Evolutionary conservation across 371 early-diverging fungal species (phyloP), one percentile per base, ranked within the genome.

Genomic region (Rhizopus delemar): DNA sequence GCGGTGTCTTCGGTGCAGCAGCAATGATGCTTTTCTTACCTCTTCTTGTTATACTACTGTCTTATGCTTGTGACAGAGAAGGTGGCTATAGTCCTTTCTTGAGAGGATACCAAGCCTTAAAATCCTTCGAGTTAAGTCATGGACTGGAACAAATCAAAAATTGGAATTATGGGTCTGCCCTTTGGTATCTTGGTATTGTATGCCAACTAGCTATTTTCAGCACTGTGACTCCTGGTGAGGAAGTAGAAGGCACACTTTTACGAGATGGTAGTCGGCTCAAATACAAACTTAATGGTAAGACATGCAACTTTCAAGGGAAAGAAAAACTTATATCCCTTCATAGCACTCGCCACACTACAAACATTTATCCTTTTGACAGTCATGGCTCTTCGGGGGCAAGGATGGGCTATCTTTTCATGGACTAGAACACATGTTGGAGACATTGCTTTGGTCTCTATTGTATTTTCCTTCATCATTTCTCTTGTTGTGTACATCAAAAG

Each of bases 271-370:
- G 72, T 29, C 74, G 74, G 12, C 75, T 94, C 38, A 61, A 58
- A 38, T 95, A 95, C 74, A 86, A 84, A 56, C 74, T 90, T 53
- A 94, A 93, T 77, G 90, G 90, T 77, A 71, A 81, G 59, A 38
- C 8, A 32, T 34, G 38, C 51, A 63, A 65, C 22, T 22, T 22
- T 22, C 22, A 22, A 22, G 22, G 2, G 22, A 22, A 22, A 22
- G 2, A 22, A 22, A 22, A 22, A 22, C 22, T 22, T 22, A 22
- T 22, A 22, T 22, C 22, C 22, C 1, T 22, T 22, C 22, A 22
- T 22, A 22, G 22, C 22, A 22, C 22, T 22, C 2, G 22, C 22
- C 22, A 22, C 22, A 2, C 22, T 22, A 22, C 22, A 22, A 22
- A 1, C 22, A 22, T 22, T 22, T 22, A 22, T 22, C 22, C 22